phyloP scores from a whole-genome alignment of 108 stramenopile species.

The Cyclotella choctawhatcheeana region DNA sequence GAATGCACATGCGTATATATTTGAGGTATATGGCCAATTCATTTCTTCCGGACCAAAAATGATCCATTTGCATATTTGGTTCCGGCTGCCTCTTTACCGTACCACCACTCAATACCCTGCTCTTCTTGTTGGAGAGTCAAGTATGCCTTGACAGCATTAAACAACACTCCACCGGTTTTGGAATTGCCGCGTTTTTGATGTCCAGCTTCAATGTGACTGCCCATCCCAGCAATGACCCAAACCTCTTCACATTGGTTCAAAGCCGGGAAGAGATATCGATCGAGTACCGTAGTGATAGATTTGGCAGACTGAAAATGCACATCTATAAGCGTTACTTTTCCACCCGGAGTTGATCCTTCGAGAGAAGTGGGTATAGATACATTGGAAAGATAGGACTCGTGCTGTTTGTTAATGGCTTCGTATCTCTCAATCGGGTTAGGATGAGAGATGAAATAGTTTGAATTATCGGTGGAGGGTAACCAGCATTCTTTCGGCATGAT shows the following conservation, averaged over 20 bases:
- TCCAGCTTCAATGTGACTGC: slow-evolving; percentile 46
- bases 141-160: slow-evolving; percentile 48
- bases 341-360: slow-evolving; percentile 20
- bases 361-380: slow-evolving; percentile 39
- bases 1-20: no score
- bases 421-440: slow-evolving; percentile 52
- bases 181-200: slow-evolving; percentile 31
- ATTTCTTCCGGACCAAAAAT: slow-evolving; percentile 39
- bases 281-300: slow-evolving; percentile 42
- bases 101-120: slow-evolving; percentile 35
- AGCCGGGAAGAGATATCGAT: slow-evolving; percentile 40
- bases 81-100: slow-evolving; percentile 41
- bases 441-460: slow-evolving; percentile 44
- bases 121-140: slow-evolving; percentile 38
- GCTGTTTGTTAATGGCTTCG: slow-evolving; percentile 45
- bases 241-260: slow-evolving; percentile 40
- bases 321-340: slow-evolving; percentile 48
- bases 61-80: slow-evolving; percentile 47
- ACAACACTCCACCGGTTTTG: slow-evolving; percentile 45
- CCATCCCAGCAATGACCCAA: slow-evolving; percentile 48
- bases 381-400: slow-evolving; percentile 41
- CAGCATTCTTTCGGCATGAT: slow-evolving; percentile 53
- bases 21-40: no score
- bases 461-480: slow-evolving; percentile 47
- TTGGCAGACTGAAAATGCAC: slow-evolving; percentile 55